Conservation (phyloP, 2,329 filamentous ascomycete genomes). For the Pseudocercospora cruenta region DNA sequence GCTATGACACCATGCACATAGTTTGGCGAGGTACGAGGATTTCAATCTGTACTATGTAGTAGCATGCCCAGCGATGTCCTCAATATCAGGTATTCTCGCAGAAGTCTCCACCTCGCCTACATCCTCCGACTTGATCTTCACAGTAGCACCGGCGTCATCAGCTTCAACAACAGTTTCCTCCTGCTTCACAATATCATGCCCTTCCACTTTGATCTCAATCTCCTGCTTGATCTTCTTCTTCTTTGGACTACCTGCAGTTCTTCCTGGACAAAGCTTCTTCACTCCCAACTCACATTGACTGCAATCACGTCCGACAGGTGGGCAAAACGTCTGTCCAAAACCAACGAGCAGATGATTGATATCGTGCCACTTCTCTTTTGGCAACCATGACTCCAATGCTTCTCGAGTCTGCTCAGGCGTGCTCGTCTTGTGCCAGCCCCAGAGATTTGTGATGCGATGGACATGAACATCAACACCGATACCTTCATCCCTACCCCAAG, state of each 20-base stretch:
- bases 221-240: constrained; percentile 55
- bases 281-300: constrained; percentile 82
- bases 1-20: too few relatives aligned
- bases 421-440: constrained; percentile 85
- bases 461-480: constrained; percentile 96
- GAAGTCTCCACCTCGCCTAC: constrained; percentile 29
- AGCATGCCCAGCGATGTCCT: constrained; percentile 16
- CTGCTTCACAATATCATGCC: constrained; percentile 30
- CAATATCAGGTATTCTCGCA: constrained; percentile 22
- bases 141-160: constrained; percentile 34
- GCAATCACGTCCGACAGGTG: constrained; percentile 78
- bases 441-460: constrained; percentile 90
- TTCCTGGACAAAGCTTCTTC: constrained; percentile 69
- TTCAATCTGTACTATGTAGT: background rate
- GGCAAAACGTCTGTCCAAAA: constrained; percentile 82
- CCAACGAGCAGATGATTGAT: constrained; percentile 90
- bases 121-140: constrained; percentile 36
- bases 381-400: constrained; percentile 80
- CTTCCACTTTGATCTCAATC: constrained; percentile 36
- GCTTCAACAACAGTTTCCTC: constrained; percentile 35
- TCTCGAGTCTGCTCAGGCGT: constrained; percentile 80
- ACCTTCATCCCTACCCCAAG: constrained; percentile 70
- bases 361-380: constrained; percentile 82
- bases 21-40: background rate
- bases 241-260: constrained; percentile 47